A percentile compares a stretch with the other conserved stretches of the same genome.
Conservation (phyloP, 2,329 filamentous ascomycete genomes). For the Neonectria sp. region DNA sequence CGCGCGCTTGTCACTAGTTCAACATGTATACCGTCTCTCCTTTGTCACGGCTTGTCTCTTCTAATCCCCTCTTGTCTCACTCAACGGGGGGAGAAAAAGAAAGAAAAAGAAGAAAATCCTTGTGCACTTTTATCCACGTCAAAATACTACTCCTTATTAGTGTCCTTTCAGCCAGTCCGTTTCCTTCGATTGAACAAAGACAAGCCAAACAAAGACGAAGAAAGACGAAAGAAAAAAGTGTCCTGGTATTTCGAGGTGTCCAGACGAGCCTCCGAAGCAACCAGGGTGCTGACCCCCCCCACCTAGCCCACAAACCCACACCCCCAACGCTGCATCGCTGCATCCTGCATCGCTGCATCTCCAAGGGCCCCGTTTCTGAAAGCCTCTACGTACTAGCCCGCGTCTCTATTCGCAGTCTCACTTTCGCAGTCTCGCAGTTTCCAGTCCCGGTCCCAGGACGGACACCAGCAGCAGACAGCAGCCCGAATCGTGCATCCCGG, state of each 20-base stretch:
- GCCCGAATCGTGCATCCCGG: conserved; percentile 12
- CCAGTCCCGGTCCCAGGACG: background rate
- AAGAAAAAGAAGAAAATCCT: background rate
- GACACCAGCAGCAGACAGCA: background rate
- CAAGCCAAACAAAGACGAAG: background rate
- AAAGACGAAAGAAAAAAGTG: conserved; percentile 10
- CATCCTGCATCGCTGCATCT: conserved; percentile 13
- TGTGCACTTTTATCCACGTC: conserved; percentile 16
- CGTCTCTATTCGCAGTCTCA: conserved; percentile 2
- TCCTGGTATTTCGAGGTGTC: conserved; percentile 32
- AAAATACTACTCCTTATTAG: background rate
- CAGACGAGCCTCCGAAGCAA: conserved; percentile 35
- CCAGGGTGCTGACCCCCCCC: conserved; percentile 39
- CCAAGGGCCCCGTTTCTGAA: background rate
- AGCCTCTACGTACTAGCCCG: background rate
- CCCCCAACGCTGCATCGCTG: conserved; percentile 20
- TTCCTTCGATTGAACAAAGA: conserved; percentile 15
- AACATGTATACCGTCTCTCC: conserved; percentile 6
- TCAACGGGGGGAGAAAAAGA: background rate
- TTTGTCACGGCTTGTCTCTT: conserved; percentile 1
- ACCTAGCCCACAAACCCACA: conserved; percentile 42
- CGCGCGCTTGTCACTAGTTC: background rate
- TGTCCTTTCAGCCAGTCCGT: background rate
- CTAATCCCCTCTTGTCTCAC: background rate
- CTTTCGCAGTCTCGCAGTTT: background rate